A percentile compares a stretch with the other conserved stretches of the same genome.
phyloP scores from a whole-genome alignment of 805 yeast species.

The Kazachstania africana region DNA sequence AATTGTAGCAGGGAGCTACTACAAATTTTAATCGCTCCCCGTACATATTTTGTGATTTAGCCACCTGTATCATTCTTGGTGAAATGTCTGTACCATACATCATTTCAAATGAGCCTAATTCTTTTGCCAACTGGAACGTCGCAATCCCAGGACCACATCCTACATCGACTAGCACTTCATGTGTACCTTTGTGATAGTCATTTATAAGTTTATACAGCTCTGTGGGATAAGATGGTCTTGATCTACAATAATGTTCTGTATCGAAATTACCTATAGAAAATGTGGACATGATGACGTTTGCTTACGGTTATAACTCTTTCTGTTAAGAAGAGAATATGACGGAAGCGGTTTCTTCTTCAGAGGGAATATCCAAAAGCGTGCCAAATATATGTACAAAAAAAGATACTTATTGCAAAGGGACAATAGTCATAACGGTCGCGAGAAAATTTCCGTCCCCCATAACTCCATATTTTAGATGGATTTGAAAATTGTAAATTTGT shows the following conservation, averaged over 20 bases:
- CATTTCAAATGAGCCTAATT: constrained; percentile 26
- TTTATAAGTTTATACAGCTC: constrained; percentile 34
- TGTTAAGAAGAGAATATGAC: too few species aligned
- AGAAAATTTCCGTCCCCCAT: too few species aligned
- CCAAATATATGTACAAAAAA: too few species aligned
- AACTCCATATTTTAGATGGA: too few species aligned
- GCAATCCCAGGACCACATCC: constrained; percentile 81
- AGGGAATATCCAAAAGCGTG: too few species aligned
- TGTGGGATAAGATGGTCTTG: constrained; percentile 59
- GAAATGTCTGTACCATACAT: constrained; percentile 59
- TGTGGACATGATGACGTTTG: constrained; percentile 43
- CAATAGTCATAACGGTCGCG: too few species aligned
- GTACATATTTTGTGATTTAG: constrained; percentile 16
- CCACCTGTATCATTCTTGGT: constrained; percentile 40
- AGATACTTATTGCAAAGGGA: too few species aligned
- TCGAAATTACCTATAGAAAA: constrained; percentile 43
- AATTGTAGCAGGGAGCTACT: constrained; percentile 24
- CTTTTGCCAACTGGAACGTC: constrained; percentile 32
- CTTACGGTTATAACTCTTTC: too few species aligned
- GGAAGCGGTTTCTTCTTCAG: too few species aligned
- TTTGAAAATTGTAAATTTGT: too few species aligned
- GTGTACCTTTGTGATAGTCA: constrained; percentile 31
- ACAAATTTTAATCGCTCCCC: constrained; percentile 8
- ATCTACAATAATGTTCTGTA: constrained; percentile 39
- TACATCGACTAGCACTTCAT: constrained; percentile 43